Conservation (phyloP, 106 monocot genomes). For the Narthecium ossifragum region DNA sequence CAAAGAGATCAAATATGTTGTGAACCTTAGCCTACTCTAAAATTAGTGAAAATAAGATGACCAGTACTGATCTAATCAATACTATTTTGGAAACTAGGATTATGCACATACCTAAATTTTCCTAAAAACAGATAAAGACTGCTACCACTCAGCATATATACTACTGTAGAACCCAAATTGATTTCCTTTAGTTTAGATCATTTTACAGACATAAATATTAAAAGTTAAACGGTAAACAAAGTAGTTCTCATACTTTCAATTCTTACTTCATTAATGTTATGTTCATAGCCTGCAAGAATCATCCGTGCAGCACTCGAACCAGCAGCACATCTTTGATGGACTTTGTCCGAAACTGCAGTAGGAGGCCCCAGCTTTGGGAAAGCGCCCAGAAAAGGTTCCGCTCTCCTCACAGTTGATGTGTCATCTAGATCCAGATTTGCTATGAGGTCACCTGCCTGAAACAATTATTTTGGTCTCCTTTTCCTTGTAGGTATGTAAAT, state of each 20-base stretch:
- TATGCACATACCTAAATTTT: too few relatives aligned
- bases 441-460: slow-evolving; percentile 86
- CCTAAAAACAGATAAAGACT: too few relatives aligned
- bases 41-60: too few relatives aligned
- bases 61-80: too few relatives aligned
- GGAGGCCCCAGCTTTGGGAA: slow-evolving; percentile 86
- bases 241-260: background rate
- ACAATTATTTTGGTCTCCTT: background rate
- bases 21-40: too few relatives aligned
- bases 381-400: slow-evolving; percentile 70
- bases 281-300: slow-evolving; percentile 99
- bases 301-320: slow-evolving; percentile 82
- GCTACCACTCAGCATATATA: too few relatives aligned
- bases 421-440: slow-evolving; percentile 94
- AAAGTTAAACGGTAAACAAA: background rate
- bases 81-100: too few relatives aligned
- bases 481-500: background rate
- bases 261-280: slow-evolving; percentile 66
- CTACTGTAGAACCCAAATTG: too few relatives aligned
- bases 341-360: slow-evolving; percentile 92
- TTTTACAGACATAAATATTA: background rate
- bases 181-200: too few relatives aligned
- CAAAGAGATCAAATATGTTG: too few relatives aligned
- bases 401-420: slow-evolving; percentile 86
- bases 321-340: slow-evolving; percentile 80